These are phyloP conservation scores for Volvox reticuliferus DNA, from an alignment of 139 green algal genomes.

Conservation along the genomic window DNA sequence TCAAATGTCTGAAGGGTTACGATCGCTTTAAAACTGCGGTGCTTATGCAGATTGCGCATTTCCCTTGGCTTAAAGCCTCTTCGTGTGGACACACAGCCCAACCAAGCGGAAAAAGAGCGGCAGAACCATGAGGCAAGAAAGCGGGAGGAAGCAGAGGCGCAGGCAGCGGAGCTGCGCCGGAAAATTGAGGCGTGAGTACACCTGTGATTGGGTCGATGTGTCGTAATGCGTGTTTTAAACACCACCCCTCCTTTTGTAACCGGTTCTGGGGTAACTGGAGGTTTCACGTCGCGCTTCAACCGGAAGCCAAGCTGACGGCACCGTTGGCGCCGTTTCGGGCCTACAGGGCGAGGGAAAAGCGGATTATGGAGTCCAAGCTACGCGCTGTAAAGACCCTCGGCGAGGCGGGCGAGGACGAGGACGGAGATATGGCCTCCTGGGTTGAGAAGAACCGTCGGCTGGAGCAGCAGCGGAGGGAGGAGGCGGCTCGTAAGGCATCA, in stretches of 20 bases:
- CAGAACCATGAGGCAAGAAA: constrained; percentile 41
- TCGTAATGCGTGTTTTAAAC: no score
- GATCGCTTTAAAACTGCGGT: neutral
- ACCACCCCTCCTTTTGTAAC: no score
- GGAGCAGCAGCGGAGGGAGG: constrained; percentile 51
- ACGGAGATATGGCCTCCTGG: constrained; percentile 79
- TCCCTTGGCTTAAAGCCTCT: constrained; percentile 84
- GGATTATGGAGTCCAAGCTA: constrained; percentile 39
- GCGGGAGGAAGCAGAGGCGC: neutral
- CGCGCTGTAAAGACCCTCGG: constrained; percentile 72
- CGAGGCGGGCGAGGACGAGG: constrained; percentile 68
- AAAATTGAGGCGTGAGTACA: constrained; percentile 62
- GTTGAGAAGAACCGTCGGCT: constrained; percentile 71
- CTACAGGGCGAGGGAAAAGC: constrained; percentile 64
- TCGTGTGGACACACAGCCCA: constrained; percentile 26
- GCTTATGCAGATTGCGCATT: constrained; percentile 72
- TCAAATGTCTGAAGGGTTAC: neutral
- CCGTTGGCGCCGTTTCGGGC: neutral
- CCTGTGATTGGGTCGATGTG: neutral
- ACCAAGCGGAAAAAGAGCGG: constrained; percentile 21
- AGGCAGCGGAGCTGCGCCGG: constrained; percentile 45
- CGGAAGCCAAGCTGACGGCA: neutral
- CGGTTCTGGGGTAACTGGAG: no score
- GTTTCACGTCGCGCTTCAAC: neutral
- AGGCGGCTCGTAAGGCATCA: constrained; percentile 33